These are phyloP conservation scores for Codiaeum variegatum DNA, from an alignment of 441 rosid species.

Conservation along the genomic window DNA sequence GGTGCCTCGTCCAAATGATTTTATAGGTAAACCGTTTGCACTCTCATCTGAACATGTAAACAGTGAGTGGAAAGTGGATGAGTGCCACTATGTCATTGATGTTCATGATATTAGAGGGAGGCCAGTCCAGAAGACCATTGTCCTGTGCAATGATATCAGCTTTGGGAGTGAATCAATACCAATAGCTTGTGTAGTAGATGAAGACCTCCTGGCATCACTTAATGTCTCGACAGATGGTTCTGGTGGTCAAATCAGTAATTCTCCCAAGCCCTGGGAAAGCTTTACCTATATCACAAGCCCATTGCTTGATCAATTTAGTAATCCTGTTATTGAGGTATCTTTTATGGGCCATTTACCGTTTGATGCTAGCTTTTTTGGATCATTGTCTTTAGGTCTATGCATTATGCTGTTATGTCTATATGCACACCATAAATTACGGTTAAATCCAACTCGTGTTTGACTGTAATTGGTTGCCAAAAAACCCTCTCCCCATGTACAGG, in stretches of 20 bases:
- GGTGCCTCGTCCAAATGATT: conserved; percentile 41
- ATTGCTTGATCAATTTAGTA: conserved; percentile 46
- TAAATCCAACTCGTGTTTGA: not conserved
- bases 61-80: conserved; percentile 68
- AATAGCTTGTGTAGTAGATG: conserved; percentile 72
- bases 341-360: conserved; percentile 10
- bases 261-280: conserved; percentile 72
- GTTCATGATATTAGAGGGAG: conserved; percentile 50
- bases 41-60: conserved; percentile 31
- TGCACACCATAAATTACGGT: not conserved
- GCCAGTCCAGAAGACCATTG: conserved; percentile 38
- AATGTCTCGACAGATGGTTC: conserved; percentile 26
- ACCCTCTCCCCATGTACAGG: not conserved
- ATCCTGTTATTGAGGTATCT: conserved; percentile 59
- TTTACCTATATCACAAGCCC: conserved; percentile 66
- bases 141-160: conserved; percentile 83
- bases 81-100: conserved; percentile 75
- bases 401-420: not conserved
- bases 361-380: conserved; percentile 7
- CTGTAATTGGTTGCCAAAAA: not conserved
- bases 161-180: conserved; percentile 77
- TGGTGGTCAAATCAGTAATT: conserved; percentile 29
- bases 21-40: conserved; percentile 20
- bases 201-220: conserved; percentile 42
- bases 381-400: not conserved